Percentiles rank a stretch among this genome's conserved stretches.
These are phyloP conservation scores for Setomelanomma holmii DNA, from an alignment of 2,329 filamentous ascomycete species.

Conservation along the genomic window DNA sequence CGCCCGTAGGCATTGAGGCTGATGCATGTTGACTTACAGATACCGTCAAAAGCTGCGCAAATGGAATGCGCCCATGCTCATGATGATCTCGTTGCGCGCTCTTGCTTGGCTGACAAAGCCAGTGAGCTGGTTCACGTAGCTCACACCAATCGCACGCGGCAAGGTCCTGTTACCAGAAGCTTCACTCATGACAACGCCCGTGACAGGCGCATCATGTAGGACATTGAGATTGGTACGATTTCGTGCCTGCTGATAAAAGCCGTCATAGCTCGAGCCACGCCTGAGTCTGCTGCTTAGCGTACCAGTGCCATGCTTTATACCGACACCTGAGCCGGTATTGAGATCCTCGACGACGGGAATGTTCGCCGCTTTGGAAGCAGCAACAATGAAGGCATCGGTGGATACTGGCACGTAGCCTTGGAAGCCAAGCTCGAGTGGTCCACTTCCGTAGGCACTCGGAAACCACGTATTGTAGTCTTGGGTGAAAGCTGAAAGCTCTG, in stretches of 20 bases:
- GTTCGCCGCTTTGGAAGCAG: constrained; percentile 32
- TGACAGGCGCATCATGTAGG: constrained; percentile 36
- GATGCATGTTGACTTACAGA: constrained; percentile 40
- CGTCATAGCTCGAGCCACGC: constrained; percentile 40
- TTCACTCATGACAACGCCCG: constrained; percentile 28
- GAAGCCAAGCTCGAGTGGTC: constrained; percentile 38
- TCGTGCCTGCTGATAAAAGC: constrained; percentile 37
- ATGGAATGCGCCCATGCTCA: constrained; percentile 44
- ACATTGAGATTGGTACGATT: constrained; percentile 39
- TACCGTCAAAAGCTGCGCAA: constrained; percentile 51
- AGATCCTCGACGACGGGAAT: constrained; percentile 45
- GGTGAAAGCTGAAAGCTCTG: constrained; percentile 30
- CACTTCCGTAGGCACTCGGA: constrained; percentile 32
- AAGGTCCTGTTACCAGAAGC: constrained; percentile 6
- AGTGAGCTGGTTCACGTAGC: constrained; percentile 33
- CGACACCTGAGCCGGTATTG: constrained; percentile 37
- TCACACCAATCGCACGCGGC: constrained; percentile 33
- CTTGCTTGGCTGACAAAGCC: constrained; percentile 33
- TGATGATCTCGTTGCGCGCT: constrained; percentile 38
- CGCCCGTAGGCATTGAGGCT: too few relatives aligned
- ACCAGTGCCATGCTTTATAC: constrained; percentile 42
- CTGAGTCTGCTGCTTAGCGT: constrained; percentile 27
- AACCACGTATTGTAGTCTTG: constrained; percentile 40
- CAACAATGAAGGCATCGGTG: constrained; percentile 35
- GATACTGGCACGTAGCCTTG: constrained; percentile 40